These are phyloP conservation scores for Aspergillus sergii DNA, from an alignment of 2,329 filamentous ascomycete species.

Conservation along the genomic window DNA sequence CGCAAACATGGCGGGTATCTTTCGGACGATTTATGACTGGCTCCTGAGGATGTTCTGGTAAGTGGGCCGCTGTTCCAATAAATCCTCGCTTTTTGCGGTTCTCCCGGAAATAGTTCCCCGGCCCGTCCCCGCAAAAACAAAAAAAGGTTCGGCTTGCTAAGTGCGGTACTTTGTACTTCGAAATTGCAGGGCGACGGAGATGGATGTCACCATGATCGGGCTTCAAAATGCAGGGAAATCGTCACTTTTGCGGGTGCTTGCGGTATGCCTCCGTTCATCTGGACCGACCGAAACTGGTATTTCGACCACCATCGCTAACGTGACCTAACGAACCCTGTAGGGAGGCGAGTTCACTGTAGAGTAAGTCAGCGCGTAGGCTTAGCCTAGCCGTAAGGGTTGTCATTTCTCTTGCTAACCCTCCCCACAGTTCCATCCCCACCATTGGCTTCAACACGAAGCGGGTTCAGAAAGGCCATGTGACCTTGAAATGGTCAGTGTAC, in stretches of 20 bases:
- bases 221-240: conserved; percentile 98
- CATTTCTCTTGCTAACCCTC: conserved; percentile 20
- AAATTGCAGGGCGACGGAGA: conserved; percentile 83
- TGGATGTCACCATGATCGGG: conserved; percentile 99
- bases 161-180: conserved; percentile 12
- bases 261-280: conserved; percentile 66
- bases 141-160: conserved; percentile 27
- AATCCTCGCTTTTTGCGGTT: conserved; percentile 22
- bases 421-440: conserved; percentile 87
- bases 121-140: conserved; percentile 37
- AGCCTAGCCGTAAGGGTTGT: conserved; percentile 4
- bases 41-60: conserved; percentile 96
- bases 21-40: conserved; percentile 97
- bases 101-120: conserved; percentile 31
- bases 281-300: conserved; percentile 12
- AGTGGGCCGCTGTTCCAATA: conserved; percentile 42
- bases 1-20: conserved; percentile 79
- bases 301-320: conserved; percentile 21
- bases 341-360: conserved; percentile 98
- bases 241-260: conserved; percentile 86
- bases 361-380: conserved; percentile 61
- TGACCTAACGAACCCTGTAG: conserved; percentile 51
- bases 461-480: conserved; percentile 96
- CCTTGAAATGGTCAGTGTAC: conserved; percentile 77
- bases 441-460: conserved; percentile 99